Evolutionary conservation across 495 filamentous ascomycete genomes (phyloP).

Genomic region (Hamigera avellanea): DNA sequence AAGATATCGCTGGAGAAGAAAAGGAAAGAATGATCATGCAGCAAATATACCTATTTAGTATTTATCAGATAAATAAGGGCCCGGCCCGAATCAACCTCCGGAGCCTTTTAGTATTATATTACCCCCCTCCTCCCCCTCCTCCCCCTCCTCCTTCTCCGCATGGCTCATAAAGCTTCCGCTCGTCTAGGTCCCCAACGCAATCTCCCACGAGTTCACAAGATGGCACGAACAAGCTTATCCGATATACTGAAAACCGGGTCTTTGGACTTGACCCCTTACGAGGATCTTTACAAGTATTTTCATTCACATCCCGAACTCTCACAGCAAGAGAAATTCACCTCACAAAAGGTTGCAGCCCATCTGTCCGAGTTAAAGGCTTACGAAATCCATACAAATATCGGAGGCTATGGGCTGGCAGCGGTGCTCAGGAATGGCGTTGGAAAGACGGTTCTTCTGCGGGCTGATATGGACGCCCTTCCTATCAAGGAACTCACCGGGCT

Average conservation of each 20-base stretch:
- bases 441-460: constrained; percentile 38
- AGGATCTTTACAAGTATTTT: constrained; percentile 42
- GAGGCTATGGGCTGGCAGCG: constrained; percentile 35
- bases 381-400: constrained; percentile 34
- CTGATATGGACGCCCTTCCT: constrained; percentile 45
- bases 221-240: too few relatives aligned
- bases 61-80: too few relatives aligned
- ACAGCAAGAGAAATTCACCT: constrained; percentile 36
- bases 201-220: too few relatives aligned
- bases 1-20: too few relatives aligned
- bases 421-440: constrained; percentile 36
- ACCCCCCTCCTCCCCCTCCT: too few relatives aligned
- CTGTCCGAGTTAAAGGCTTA: constrained; percentile 17
- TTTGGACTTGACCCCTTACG: constrained; percentile 27
- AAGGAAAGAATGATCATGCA: too few relatives aligned
- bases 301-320: constrained; percentile 49
- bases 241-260: background rate
- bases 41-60: too few relatives aligned
- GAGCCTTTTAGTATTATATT: too few relatives aligned
- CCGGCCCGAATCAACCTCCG: too few relatives aligned
- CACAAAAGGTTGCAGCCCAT: constrained; percentile 26
- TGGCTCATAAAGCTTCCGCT: too few relatives aligned
- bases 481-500: constrained; percentile 39
- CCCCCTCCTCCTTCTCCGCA: too few relatives aligned
- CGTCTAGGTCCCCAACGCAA: too few relatives aligned